Conservation (phyloP, 768 basidiomycete species). For the Mycena kentingensis region DNA sequence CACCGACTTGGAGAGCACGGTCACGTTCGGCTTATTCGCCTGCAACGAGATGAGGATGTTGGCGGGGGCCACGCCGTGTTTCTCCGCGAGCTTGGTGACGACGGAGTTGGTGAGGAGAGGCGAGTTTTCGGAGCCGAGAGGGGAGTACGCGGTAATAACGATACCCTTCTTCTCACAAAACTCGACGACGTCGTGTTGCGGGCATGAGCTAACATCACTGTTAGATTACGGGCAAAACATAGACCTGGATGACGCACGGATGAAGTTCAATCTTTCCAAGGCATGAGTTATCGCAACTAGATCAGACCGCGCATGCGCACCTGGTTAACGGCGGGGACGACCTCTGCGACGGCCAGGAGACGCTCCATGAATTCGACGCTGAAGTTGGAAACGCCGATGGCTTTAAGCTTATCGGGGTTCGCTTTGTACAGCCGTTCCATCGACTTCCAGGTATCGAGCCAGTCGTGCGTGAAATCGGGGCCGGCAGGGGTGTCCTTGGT, state of each 20-base stretch:
- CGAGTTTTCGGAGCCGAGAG: conserved; percentile 71
- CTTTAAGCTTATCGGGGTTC: conserved; percentile 71
- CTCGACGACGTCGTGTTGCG: conserved; percentile 64
- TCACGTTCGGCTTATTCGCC: conserved; percentile 63
- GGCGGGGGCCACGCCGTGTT: conserved; percentile 59
- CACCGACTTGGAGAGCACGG: conserved; percentile 77
- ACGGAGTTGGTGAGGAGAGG: conserved; percentile 64
- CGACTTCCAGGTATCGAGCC: conserved; percentile 77
- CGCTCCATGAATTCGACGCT: conserved; percentile 63
- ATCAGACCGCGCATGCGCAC: no score
- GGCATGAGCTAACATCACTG: conserved; percentile 47
- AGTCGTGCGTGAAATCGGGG: conserved; percentile 38
- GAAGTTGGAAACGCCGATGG: conserved; percentile 83
- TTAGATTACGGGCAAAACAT: neutral
- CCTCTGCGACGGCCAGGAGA: conserved; percentile 55
- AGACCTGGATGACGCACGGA: conserved; percentile 57
- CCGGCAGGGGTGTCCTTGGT: conserved; percentile 41
- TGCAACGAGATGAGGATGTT: conserved; percentile 74
- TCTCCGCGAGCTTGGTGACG: conserved; percentile 63
- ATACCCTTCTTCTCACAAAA: conserved; percentile 68
- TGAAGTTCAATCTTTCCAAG: conserved; percentile 76
- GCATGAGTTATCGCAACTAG: no score
- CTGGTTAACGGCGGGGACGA: conserved; percentile 81
- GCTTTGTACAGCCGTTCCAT: conserved; percentile 71
- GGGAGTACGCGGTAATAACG: conserved; percentile 74